Base-by-base conservation (phyloP, 1,139 yeast genomes). In the Zhuliangozyma blackwelliae region DNA sequence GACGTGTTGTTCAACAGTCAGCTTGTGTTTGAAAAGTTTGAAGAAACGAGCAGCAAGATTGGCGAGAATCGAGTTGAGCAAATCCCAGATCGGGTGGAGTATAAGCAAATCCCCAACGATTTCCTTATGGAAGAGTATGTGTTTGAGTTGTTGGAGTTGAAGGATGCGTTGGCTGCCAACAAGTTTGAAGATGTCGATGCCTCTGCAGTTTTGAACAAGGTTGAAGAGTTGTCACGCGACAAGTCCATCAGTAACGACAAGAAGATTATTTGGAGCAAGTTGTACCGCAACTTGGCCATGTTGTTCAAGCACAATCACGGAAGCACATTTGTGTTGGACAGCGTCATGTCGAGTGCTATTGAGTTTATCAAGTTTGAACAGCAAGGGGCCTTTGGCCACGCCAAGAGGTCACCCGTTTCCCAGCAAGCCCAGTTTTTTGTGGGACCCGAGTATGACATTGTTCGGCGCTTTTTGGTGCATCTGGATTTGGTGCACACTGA, bases 91-190 rank as follows among this genome's bases (percentile, higher is more conserved):
- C 10, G 10, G 2, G 23, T 21, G 25, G 33, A 21, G 2, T 67
- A 67, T 38, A 54, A 39, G 21, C 73, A 67, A 39, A 40, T 68
- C 7, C 74, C 75, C 1, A 70, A 65, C 31, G 59, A 58, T 36
- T 61, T 67, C 45, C 38, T 41, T 10, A 49, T 69, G 31, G 66
- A 68, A 26, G 69, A 69, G 29, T 69, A 52, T 40, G 38, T 49
- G 13, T 45, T 46, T 13, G 74, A 68, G 40, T 54, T 69, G 28
- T 42, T 43, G n/a, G 54, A 55, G 29, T 45, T 69, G 23, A 57
- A 51, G 35, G 36, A 42, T 5, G 33, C 38, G 5, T 32, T 43
- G n/a, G 37, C 37, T 10, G 26, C 35, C 9, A 30, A 35, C 2
- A 38, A 44, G 3, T 66, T 61, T 44, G 47, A 37, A 10, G 38